Evolutionary conservation across 257 asterid species (phyloP).

Genomic region (Datura wrightii): DNA sequence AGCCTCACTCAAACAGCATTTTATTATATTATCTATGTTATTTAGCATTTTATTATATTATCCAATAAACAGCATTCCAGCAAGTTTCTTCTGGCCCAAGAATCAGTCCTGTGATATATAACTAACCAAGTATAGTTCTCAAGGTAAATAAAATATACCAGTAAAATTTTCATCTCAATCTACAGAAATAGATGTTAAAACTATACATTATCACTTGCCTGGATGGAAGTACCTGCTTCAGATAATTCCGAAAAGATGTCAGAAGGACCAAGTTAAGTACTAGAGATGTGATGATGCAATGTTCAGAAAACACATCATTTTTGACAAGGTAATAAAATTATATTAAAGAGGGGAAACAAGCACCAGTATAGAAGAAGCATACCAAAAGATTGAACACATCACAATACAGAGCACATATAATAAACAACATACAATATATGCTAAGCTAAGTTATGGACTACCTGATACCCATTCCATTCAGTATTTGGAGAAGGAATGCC

Average conservation of each 20-base stretch:
- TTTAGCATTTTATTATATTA: conserved; percentile 16
- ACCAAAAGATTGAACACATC: not conserved
- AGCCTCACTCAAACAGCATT: not conserved
- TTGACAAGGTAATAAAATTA: not conserved
- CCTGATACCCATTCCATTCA: conserved; percentile 85
- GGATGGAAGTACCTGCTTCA: conserved; percentile 29
- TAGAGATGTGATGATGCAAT: not conserved
- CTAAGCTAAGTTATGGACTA: conserved; percentile 34
- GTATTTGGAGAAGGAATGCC: conserved; percentile 52
- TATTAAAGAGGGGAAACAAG: not conserved
- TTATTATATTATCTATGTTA: not conserved
- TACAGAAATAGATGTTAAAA: not conserved
- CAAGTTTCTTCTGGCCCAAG: conserved; percentile 19
- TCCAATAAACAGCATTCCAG: not conserved
- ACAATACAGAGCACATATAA: not conserved
- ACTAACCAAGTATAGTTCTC: not conserved
- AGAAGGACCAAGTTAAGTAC: conserved; percentile 13
- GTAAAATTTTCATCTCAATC: not conserved
- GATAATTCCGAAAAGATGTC: not conserved
- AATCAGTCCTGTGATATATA: not conserved
- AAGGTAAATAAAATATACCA: not conserved
- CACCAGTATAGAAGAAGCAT: not conserved
- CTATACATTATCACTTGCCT: conserved; percentile 8
- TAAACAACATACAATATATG: not conserved
- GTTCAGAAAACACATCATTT: not conserved